Evolutionary conservation across 352 stramenopile genomes (phyloP).

Genomic region (Thraustochytrium striatum): DNA sequence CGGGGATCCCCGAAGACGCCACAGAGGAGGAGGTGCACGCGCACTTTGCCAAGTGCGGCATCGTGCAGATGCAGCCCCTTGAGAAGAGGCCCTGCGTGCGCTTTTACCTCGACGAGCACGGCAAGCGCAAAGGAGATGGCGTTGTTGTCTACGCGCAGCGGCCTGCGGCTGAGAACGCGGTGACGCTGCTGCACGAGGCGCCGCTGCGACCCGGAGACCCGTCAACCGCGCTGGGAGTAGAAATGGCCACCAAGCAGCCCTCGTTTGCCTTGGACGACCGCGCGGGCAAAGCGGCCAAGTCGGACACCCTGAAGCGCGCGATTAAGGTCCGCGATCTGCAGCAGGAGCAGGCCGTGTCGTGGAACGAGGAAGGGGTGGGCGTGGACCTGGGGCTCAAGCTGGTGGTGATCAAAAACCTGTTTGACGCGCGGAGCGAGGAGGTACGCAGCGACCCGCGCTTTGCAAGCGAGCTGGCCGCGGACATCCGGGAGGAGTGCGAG

Average conservation of each 20-base stretch:
- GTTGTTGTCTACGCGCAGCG: slow-evolving; percentile 4
- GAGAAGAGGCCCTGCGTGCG: slow-evolving; percentile 69
- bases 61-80: slow-evolving; percentile 70
- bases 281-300: neutral
- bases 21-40: slow-evolving; percentile 72
- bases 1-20: slow-evolving; percentile 69
- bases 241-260: slow-evolving; percentile 7
- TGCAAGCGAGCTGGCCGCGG: slow-evolving; percentile 62
- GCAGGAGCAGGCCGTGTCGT: slow-evolving; percentile 64
- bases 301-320: neutral
- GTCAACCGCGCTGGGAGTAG: neutral
- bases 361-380: slow-evolving; percentile 72
- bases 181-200: slow-evolving; percentile 2
- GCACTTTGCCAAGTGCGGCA: slow-evolving; percentile 74
- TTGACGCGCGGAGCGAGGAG: slow-evolving; percentile 69
- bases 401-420: slow-evolving; percentile 79
- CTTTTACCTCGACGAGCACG: slow-evolving; percentile 72
- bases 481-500: slow-evolving; percentile 70
- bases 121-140: slow-evolving; percentile 60
- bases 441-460: neutral
- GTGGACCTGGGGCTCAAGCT: slow-evolving; percentile 67
- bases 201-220: neutral
- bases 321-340: neutral
- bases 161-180: slow-evolving; percentile 2
- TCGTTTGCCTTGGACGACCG: neutral